These are phyloP conservation scores for Paulinella micropora DNA, from an alignment of 78 protist genomes.

Conservation along the genomic window DNA sequence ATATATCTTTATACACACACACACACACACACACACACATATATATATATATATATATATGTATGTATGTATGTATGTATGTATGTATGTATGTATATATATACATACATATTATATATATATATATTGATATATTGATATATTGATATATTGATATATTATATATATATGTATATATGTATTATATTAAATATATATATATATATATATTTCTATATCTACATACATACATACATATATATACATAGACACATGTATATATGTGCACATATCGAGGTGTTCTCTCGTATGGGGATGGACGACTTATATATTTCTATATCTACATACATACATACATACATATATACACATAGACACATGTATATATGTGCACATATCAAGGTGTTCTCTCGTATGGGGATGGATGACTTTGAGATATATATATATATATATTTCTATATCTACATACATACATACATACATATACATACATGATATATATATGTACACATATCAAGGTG, in stretches of 20 bases:
- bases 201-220: neutral
- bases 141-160: neutral
- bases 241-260: neutral
- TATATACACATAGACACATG: neutral
- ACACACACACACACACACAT: no score
- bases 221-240: neutral
- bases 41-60: no score
- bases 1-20: no score
- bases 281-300: no score
- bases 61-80: neutral
- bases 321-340: neutral
- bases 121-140: neutral
- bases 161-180: neutral
- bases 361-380: no score
- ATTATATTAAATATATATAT: neutral
- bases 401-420: no score
- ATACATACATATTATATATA: neutral
- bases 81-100: neutral
- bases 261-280: neutral
- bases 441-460: no score
- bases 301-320: neutral
- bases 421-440: no score
- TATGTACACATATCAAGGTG: no score
- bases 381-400: no score
- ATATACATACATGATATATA: no score